These are phyloP conservation scores for Platismatia glauca DNA, from an alignment of 495 filamentous ascomycete species.

Conservation along the genomic window DNA sequence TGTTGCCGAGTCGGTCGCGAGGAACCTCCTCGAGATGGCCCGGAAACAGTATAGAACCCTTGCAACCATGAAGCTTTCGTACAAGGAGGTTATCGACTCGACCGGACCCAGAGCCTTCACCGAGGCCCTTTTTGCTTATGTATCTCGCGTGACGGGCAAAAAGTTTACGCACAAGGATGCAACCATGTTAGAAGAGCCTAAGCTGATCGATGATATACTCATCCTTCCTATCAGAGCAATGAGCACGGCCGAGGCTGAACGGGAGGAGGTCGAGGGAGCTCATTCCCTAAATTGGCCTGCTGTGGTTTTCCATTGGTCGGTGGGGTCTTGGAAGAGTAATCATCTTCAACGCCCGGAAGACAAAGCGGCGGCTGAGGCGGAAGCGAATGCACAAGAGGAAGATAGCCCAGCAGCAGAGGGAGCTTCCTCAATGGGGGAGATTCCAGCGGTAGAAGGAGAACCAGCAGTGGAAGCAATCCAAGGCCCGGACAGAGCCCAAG, in stretches of 20 bases:
- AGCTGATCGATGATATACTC: slow-evolving; percentile 35
- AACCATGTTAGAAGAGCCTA: slow-evolving; percentile 50
- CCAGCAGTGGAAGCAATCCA: not conserved
- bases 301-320: slow-evolving; percentile 18
- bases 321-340: slow-evolving; percentile 16
- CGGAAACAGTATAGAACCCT: slow-evolving; percentile 44
- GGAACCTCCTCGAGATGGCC: slow-evolving; percentile 48
- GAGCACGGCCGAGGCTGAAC: slow-evolving; percentile 18
- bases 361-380: not conserved
- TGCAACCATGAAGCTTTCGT: slow-evolving; percentile 49
- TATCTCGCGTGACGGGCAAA: slow-evolving; percentile 33
- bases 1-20: slow-evolving; percentile 51
- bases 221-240: slow-evolving; percentile 19
- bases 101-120: slow-evolving; percentile 62
- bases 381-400: not conserved
- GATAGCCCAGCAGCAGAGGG: not conserved
- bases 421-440: too few relatives aligned
- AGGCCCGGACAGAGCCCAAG: not conserved
- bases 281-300: slow-evolving; percentile 4
- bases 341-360: slow-evolving; percentile 10
- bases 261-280: slow-evolving; percentile 14
- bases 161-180: slow-evolving; percentile 46
- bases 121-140: slow-evolving; percentile 49
- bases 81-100: slow-evolving; percentile 58
- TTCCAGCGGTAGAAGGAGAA: not conserved